These are phyloP conservation scores for Chloris gayana DNA, from an alignment of 176 grass and related monocot species.

Conservation along the genomic window DNA sequence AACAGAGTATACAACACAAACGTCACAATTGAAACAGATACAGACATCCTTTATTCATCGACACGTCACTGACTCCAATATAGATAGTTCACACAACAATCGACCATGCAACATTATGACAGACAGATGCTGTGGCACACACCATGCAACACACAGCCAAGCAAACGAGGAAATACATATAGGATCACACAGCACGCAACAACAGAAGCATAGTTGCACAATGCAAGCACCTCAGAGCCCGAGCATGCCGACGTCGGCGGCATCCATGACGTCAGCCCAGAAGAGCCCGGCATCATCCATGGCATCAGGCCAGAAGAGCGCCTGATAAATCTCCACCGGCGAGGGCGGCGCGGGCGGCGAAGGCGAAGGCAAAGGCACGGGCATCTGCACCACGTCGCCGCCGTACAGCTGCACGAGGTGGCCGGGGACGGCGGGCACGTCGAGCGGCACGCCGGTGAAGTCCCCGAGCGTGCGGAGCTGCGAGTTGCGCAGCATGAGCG, in stretches of 20 bases:
- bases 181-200: background rate
- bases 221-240: background rate
- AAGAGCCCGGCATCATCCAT: slow-evolving; percentile 23
- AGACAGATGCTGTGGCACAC: background rate
- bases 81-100: background rate
- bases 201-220: background rate
- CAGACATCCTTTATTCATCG: background rate
- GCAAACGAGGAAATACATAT: too few species aligned
- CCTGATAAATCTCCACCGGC: slow-evolving; percentile 10
- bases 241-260: background rate
- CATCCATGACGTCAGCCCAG: slow-evolving; percentile 40
- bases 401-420: slow-evolving; percentile 61
- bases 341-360: background rate
- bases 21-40: background rate
- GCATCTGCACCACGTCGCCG: background rate
- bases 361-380: background rate
- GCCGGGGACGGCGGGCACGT: slow-evolving; percentile 59
- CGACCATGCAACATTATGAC: background rate
- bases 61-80: background rate
- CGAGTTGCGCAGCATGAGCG: slow-evolving; percentile 55
- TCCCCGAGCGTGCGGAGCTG: slow-evolving; percentile 52
- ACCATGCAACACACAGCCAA: too few species aligned
- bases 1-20: background rate
- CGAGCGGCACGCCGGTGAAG: slow-evolving; percentile 50
- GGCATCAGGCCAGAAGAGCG: slow-evolving; percentile 36